Evolutionary conservation across 352 stramenopile species (phyloP).

Genomic region (Phytophthora melonis): DNA sequence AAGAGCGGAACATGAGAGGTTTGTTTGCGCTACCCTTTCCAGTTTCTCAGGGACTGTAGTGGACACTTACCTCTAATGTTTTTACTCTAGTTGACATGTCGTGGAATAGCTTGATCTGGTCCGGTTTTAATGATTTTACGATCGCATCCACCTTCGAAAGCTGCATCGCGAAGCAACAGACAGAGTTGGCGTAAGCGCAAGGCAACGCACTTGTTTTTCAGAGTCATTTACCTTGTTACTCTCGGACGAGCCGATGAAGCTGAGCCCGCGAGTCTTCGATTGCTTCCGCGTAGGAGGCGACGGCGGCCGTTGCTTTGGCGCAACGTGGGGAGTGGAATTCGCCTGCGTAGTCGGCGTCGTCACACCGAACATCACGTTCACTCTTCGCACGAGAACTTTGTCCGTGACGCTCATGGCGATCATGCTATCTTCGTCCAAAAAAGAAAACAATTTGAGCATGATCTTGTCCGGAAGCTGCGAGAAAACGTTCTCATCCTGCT

Average conservation of each 20-base stretch:
- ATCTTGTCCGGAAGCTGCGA: conserved; percentile 58
- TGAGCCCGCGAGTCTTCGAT: conserved; percentile 43
- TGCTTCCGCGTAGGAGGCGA: conserved; percentile 31
- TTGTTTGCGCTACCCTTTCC: not conserved
- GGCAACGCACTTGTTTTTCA: not conserved
- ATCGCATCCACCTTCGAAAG: conserved; percentile 81
- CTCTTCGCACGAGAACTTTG: conserved; percentile 56
- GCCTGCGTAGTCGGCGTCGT: conserved; percentile 40
- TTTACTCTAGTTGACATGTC: conserved; percentile 86
- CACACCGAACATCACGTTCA: conserved; percentile 77
- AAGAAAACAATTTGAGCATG: conserved; percentile 74
- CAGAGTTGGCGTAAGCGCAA: not conserved
- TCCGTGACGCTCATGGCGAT: conserved; percentile 74
- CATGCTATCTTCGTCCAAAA: conserved; percentile 77
- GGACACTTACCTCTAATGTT: conserved; percentile 60
- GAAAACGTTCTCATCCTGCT: conserved; percentile 35
- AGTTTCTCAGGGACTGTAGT: not conserved
- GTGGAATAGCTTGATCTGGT: conserved; percentile 88
- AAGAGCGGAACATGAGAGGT: not conserved
- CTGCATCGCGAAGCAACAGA: conserved; percentile 26
- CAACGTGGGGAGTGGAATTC: conserved; percentile 17
- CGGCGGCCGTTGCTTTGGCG: conserved; percentile 21
- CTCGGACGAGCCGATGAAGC: conserved; percentile 44
- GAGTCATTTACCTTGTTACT: conserved; percentile 46
- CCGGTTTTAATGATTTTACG: conserved; percentile 82